Conservation (phyloP, 1,139 yeast genomes). For the Geotrichum armillariae region DNA sequence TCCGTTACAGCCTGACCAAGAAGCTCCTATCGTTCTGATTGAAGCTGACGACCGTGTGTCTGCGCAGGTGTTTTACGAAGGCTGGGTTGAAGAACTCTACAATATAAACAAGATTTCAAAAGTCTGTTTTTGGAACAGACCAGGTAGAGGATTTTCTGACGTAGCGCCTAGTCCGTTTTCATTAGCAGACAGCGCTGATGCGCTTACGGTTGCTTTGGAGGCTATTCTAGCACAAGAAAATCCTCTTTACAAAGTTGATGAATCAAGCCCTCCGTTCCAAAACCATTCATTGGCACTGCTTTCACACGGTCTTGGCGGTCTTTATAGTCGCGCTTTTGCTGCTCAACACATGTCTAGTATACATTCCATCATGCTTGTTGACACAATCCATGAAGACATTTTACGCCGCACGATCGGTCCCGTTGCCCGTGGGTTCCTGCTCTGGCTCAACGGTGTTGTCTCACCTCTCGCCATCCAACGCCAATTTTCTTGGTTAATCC, state of each 20-base stretch:
- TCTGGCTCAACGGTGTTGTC: slow-evolving; percentile 66
- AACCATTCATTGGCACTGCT: slow-evolving; percentile 57
- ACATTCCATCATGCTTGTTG: slow-evolving; percentile 56
- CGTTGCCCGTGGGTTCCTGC: slow-evolving; percentile 52
- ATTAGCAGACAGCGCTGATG: slow-evolving; percentile 62
- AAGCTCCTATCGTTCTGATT: slow-evolving; percentile 65
- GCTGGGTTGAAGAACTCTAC: slow-evolving; percentile 72
- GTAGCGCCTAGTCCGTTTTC: slow-evolving; percentile 79
- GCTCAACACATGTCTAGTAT: slow-evolving; percentile 58
- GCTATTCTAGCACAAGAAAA: slow-evolving; percentile 12
- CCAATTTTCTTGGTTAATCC: slow-evolving; percentile 47
- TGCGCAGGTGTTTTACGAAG: slow-evolving; percentile 58
- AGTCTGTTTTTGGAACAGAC: slow-evolving; percentile 84
- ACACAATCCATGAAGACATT: slow-evolving; percentile 74
- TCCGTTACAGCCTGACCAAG: slow-evolving; percentile 23
- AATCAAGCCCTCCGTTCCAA: slow-evolving; percentile 18
- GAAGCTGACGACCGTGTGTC: slow-evolving; percentile 72
- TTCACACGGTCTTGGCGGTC: slow-evolving; percentile 83
- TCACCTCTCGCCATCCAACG: slow-evolving; percentile 63
- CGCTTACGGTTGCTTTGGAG: slow-evolving; percentile 54
- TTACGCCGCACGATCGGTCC: slow-evolving; percentile 43
- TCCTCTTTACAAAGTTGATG: slow-evolving; percentile 1
- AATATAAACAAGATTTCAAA: slow-evolving; percentile 62
- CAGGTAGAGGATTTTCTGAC: slow-evolving; percentile 82
- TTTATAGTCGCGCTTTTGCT: slow-evolving; percentile 76